Evolutionary conservation across 2,329 filamentous ascomycete species (phyloP).

Genomic region (Dactylonectria macrodidyma): DNA sequence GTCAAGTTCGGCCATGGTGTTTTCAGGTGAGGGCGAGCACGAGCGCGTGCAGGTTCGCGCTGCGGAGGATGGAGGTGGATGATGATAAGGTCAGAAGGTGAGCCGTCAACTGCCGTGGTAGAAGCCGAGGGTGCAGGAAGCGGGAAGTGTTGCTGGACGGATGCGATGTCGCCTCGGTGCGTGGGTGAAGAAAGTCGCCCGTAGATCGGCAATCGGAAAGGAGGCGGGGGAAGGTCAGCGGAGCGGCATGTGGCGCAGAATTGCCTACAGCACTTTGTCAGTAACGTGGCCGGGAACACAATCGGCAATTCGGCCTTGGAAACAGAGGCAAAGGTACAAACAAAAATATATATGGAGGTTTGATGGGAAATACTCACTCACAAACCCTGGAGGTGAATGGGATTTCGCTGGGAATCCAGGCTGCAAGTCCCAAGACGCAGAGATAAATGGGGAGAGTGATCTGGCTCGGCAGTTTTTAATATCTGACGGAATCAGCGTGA

Average conservation of each 20-base stretch:
- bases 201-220: slow-evolving; percentile 46
- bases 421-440: slow-evolving; percentile 3
- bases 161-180: slow-evolving; percentile 26
- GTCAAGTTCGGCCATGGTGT: slow-evolving; percentile 92
- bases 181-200: slow-evolving; percentile 26
- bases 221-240: slow-evolving; percentile 41
- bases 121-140: slow-evolving; percentile 16
- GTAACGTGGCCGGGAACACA: slow-evolving; percentile 26
- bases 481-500: slow-evolving; percentile 30
- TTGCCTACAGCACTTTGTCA: slow-evolving; percentile 25
- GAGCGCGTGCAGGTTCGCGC: slow-evolving; percentile 29
- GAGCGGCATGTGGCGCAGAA: slow-evolving; percentile 43
- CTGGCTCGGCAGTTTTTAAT: slow-evolving; percentile 16
- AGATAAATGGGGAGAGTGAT: not conserved
- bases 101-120: slow-evolving; percentile 29
- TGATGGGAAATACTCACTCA: slow-evolving; percentile 3
- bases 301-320: slow-evolving; percentile 31
- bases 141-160: slow-evolving; percentile 5
- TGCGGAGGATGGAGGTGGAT: slow-evolving; percentile 19
- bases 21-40: slow-evolving; percentile 40
- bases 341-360: too few relatives aligned
- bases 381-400: slow-evolving; percentile 12
- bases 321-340: slow-evolving; percentile 21
- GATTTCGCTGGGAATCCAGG: slow-evolving; percentile 5
- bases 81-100: slow-evolving; percentile 26